These are phyloP conservation scores for Psidium friedrichsthalianum DNA, from an alignment of 345 rosid genomes.

Conservation along the genomic window DNA sequence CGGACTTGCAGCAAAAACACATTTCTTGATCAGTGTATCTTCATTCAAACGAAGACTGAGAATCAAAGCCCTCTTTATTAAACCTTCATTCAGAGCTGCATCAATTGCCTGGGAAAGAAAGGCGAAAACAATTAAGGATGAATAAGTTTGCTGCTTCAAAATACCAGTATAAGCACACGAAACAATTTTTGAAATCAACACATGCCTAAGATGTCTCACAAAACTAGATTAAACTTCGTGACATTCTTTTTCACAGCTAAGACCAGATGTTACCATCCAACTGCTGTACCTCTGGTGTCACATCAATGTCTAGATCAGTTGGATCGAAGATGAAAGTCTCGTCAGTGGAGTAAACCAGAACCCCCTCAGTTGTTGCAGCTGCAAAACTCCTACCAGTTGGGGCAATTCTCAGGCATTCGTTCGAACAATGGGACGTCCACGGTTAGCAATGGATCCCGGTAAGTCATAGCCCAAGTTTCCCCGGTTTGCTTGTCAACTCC, in stretches of 20 bases:
- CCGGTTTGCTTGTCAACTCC: conserved; percentile 73
- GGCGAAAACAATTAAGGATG: neutral
- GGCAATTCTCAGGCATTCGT: conserved; percentile 83
- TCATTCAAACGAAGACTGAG: conserved; percentile 92
- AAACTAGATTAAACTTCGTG: neutral
- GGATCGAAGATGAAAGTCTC: conserved; percentile 94
- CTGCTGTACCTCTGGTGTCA: conserved; percentile 75
- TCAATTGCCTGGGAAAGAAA: conserved; percentile 57
- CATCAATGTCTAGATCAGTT: conserved; percentile 94
- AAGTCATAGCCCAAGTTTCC: conserved; percentile 70
- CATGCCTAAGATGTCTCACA: neutral
- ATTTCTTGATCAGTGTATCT: conserved; percentile 62
- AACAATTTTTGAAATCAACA: neutral
- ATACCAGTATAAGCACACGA: neutral
- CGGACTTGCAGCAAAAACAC: conserved; percentile 69
- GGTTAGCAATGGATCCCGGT: conserved; percentile 84
- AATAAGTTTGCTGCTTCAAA: neutral
- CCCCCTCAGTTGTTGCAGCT: conserved; percentile 98
- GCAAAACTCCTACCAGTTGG: conserved; percentile 92
- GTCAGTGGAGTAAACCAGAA: conserved; percentile 74
- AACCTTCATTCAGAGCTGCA: conserved; percentile 49
- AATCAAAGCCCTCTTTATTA: conserved; percentile 60
- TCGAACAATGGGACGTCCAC: conserved; percentile 65
- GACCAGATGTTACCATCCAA: neutral
- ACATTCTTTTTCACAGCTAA: neutral